Percentiles rank a stretch among this genome's conserved stretches.
Conservation (phyloP, 2,329 filamentous ascomycete genomes). For the Xylariaceae sp. region DNA sequence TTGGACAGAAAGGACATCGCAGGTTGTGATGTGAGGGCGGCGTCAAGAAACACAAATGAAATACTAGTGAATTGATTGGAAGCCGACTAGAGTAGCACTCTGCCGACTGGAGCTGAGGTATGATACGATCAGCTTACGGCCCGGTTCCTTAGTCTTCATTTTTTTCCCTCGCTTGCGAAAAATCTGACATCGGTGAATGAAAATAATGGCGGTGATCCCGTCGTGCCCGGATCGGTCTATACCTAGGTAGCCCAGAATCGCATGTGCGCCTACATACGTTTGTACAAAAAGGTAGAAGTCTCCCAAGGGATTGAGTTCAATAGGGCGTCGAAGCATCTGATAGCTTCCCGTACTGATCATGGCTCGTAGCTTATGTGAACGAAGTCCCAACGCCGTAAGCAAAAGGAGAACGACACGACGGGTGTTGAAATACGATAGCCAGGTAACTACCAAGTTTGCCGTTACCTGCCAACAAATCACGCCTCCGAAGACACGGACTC, state of each 20-base stretch:
- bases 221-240: constrained; percentile 13
- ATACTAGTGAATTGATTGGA: constrained; percentile 1
- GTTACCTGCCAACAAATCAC: constrained; percentile 20
- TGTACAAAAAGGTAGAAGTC: constrained; percentile 8
- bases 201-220: not conserved
- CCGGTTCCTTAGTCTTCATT: constrained; percentile 12
- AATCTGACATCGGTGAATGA: constrained; percentile 16
- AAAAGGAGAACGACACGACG: constrained; percentile 14
- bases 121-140: constrained; percentile 13
- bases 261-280: constrained; percentile 2
- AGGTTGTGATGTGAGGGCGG: not conserved
- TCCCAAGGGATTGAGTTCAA: constrained; percentile 2
- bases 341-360: too few species aligned
- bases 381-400: constrained; percentile 8
- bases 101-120: constrained; percentile 10
- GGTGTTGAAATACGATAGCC: constrained; percentile 9
- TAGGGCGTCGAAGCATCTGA: not conserved
- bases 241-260: constrained; percentile 3
- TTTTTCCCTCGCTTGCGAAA: constrained; percentile 12
- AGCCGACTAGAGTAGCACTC: constrained; percentile 5
- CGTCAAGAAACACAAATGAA: constrained; percentile 2
- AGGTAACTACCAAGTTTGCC: constrained; percentile 11
- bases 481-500: constrained; percentile 21
- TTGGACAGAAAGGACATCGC: not conserved
- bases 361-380: constrained; percentile 18